Base-by-base conservation (phyloP, 208 protist species). In the Trypanosoma scelopori region DNA sequence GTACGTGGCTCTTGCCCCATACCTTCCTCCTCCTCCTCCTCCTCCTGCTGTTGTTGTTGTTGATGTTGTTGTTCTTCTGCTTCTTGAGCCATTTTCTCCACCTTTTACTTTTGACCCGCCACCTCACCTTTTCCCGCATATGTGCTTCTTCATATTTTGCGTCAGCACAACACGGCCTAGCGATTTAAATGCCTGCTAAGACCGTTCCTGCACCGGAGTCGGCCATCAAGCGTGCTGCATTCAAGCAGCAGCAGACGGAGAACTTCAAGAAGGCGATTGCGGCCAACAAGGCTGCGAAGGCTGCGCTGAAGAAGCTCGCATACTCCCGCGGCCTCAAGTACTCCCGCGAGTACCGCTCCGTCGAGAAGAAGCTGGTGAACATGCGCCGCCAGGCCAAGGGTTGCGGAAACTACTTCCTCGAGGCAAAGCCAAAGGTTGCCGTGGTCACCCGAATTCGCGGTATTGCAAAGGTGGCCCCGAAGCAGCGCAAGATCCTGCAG, bases 381-480 rank as follows among this genome's bases (percentile, higher is more conserved):
- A 59, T 92, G 45, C 79, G 91, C 55, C 90, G 96, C 64, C 65
- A 95, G 59, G 98, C 99, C 46, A 87, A 93, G 57, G 63, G 56
- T 18, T 75, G 85, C 62, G 97, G 97, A 61, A 94, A 93, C 87
- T 99, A 98, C 94, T 99, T 96, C 92, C 93, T 99, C 23, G 92
- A 98, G 78, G 82, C 93, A 39, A 98, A 99, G 86, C 85, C 98
- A 53, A 99, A 99, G 95, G 70, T 99, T 27, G 95, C 96, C 42
- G 94, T 99, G 55, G 99, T 99, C 41, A 95, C 99, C 60, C 97
- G 99, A 79, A 99, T 99, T 78, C 93, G 98, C 69, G 99, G 97
- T 99, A 99, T 99, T 74, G 99, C 98, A 81, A 93, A 94, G 69
- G 86, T 99, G 18, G 66, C 80, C 65, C 99, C 99, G 70, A 98